Percentiles rank a stretch among this genome's conserved stretches.
Conservation (phyloP, 305 asterid genomes). For the Andrographis paniculata region DNA sequence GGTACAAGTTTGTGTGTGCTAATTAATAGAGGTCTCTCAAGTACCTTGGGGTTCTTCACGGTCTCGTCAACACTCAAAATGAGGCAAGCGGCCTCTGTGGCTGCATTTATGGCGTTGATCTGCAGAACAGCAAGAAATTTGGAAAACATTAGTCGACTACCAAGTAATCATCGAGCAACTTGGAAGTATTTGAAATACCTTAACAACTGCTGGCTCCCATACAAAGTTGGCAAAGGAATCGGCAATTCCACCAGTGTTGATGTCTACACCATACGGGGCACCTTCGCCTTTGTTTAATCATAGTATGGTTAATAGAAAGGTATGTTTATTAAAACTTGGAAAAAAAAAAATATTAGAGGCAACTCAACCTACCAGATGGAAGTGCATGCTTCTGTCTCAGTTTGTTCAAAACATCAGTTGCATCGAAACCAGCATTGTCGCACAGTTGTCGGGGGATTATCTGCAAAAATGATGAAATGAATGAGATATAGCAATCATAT, state of each 20-base stretch:
- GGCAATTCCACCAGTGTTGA: constrained; percentile 90
- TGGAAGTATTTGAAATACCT: constrained; percentile 36
- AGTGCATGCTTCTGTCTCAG: constrained; percentile 92
- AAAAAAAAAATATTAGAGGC: constrained; percentile 3
- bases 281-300: constrained; percentile 70
- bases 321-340: background rate
- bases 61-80: constrained; percentile 94
- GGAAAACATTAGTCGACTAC: too few species aligned
- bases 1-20: background rate
- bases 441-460: constrained; percentile 93
- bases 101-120: constrained; percentile 98
- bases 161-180: constrained; percentile 3
- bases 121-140: too few species aligned
- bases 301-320: constrained; percentile 11
- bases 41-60: constrained; percentile 94
- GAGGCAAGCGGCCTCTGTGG: constrained; percentile 97
- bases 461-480: constrained; percentile 33
- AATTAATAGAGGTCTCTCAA: background rate
- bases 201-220: constrained; percentile 91
- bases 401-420: constrained; percentile 91
- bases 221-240: constrained; percentile 90
- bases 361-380: constrained; percentile 54
- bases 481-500: constrained; percentile 6
- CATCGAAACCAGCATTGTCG: constrained; percentile 98
- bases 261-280: constrained; percentile 88